phyloP scores from a whole-genome alignment of 345 rosid species.

The Limnanthes douglasii region DNA sequence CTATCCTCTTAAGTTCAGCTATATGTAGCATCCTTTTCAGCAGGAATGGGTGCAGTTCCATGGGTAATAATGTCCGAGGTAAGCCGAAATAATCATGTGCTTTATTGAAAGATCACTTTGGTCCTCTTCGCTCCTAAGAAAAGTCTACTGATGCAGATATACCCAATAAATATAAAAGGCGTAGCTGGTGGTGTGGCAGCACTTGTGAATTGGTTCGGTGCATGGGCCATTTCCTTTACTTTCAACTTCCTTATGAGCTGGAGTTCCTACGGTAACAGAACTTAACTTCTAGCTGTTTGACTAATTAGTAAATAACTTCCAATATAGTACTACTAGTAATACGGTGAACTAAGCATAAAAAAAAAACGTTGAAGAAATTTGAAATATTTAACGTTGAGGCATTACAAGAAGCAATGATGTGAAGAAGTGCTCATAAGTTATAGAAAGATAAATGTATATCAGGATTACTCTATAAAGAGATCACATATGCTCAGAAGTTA shows the following conservation, averaged over 20 bases:
- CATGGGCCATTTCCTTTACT: constrained; percentile 88
- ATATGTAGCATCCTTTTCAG: constrained; percentile 69
- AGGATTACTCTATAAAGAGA: too few species aligned
- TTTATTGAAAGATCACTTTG: too few species aligned
- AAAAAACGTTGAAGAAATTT: too few species aligned
- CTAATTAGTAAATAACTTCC: too few species aligned
- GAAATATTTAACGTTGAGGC: too few species aligned
- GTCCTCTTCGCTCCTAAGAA: too few species aligned
- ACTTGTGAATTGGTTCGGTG: constrained; percentile 90
- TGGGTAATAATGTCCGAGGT: constrained; percentile 99
- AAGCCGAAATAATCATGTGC: constrained; percentile 12
- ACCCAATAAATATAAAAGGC: constrained; percentile 89
- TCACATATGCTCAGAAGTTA: too few species aligned
- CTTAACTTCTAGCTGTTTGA: not conserved
- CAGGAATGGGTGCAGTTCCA: constrained; percentile 96
- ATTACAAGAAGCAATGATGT: too few species aligned
- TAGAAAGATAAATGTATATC: not conserved
- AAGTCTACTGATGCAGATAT: constrained; percentile 43
- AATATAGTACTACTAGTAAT: too few species aligned
- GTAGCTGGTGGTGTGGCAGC: constrained; percentile 84
- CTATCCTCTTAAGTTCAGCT: constrained; percentile 24
- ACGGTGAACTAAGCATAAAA: too few species aligned
- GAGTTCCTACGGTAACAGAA: constrained; percentile 76
- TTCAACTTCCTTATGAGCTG: constrained; percentile 84
- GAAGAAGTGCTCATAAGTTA: not conserved